Conservation (phyloP, 2,329 filamentous ascomycete species). For the Pseudogymnoascus sp. region DNA sequence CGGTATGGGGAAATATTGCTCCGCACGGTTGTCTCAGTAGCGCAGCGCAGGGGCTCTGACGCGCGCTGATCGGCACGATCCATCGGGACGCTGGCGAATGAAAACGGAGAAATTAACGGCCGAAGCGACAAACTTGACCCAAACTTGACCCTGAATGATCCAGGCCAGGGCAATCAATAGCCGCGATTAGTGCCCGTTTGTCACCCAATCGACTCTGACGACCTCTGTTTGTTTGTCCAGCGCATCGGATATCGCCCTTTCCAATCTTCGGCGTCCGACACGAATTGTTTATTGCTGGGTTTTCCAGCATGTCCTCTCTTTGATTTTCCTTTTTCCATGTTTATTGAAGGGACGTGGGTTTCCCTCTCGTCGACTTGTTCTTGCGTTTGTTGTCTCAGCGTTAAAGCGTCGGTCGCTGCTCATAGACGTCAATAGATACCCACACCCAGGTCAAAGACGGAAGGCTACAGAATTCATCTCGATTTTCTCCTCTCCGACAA, state of each 20-base stretch:
- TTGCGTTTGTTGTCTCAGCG: neutral
- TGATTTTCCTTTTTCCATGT: neutral
- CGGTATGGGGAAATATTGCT: neutral
- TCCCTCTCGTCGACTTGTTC: neutral
- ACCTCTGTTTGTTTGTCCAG: neutral
- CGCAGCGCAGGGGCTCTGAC: neutral
- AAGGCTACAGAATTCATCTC: neutral
- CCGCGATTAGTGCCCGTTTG: slow-evolving; percentile 6
- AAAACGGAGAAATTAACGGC: neutral
- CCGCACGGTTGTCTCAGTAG: slow-evolving; percentile 3
- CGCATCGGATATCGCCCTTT: neutral
- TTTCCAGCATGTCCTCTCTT: slow-evolving; percentile 7
- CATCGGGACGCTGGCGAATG: neutral
- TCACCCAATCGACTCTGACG: neutral
- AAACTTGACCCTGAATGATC: slow-evolving; percentile 1
- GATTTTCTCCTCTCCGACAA: neutral
- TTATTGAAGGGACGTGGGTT: neutral
- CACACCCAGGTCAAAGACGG: slow-evolving; percentile 2
- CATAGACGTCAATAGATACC: slow-evolving; percentile 4
- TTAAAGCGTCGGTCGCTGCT: neutral
- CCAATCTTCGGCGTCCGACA: neutral
- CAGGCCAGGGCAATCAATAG: slow-evolving; percentile 6
- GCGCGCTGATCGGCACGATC: neutral
- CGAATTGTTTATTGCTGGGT: slow-evolving; percentile 3
- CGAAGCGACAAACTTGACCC: neutral